These are phyloP conservation scores for Blastobotrys illinoisensis DNA, from an alignment of 1,139 yeast genomes.

Conservation along the genomic window DNA sequence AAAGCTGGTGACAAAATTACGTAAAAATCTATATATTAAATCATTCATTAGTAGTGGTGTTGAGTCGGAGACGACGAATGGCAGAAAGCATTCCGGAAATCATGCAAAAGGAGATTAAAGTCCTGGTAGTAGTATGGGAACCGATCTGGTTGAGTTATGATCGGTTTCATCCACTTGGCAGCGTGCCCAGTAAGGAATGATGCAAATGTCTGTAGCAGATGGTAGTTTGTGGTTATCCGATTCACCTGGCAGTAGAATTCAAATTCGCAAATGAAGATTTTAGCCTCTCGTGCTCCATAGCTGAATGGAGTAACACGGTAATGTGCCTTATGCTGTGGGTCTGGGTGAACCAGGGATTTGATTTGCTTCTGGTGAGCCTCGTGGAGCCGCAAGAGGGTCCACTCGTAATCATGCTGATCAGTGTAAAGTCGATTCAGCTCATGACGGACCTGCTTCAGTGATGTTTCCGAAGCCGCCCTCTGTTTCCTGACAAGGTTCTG, in stretches of 20 bases:
- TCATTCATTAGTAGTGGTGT: neutral
- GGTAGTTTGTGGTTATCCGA: neutral
- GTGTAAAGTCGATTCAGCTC: neutral
- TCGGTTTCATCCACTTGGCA: constrained; percentile 3
- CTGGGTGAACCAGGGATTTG: neutral
- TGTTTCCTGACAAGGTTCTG: neutral
- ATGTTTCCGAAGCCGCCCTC: neutral
- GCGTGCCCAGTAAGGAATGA: constrained; percentile 5
- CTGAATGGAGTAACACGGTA: neutral
- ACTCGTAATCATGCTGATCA: constrained; percentile 14
- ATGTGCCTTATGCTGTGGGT: neutral
- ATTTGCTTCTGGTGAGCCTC: constrained; percentile 5
- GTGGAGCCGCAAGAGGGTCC: neutral
- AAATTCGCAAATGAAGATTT: constrained; percentile 6
- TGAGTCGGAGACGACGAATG: neutral
- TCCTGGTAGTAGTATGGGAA: constrained; percentile 4
- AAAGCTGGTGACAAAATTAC: neutral
- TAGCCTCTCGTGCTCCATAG: neutral
- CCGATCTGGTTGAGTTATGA: neutral
- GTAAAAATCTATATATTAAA: neutral
- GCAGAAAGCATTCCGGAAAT: constrained; percentile 5
- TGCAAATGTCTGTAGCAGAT: neutral
- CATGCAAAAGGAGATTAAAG: constrained; percentile 3
- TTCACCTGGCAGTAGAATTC: constrained; percentile 5
- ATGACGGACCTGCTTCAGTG: neutral